Conservation (phyloP, 179 eudicot species). For the Pouteria campechiana region DNA sequence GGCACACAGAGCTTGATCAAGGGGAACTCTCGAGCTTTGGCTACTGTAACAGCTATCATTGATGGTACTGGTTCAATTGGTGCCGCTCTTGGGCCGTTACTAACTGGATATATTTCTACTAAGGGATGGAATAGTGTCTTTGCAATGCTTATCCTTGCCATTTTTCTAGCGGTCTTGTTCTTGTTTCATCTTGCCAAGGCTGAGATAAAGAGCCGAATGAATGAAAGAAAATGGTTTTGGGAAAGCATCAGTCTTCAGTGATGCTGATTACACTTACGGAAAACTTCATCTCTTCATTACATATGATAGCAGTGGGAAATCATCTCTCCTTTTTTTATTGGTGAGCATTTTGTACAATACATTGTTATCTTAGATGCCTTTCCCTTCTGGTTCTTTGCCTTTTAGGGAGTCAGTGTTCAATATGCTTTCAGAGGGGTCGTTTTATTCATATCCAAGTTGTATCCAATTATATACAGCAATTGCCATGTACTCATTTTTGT, state of each 20-base stretch:
- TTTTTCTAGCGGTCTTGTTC: conserved; percentile 46
- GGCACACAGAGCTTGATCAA: conserved; percentile 59
- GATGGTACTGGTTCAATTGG: conserved; percentile 96
- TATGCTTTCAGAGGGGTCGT: no score
- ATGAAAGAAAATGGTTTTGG: conserved; percentile 44
- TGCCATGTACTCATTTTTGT: no score
- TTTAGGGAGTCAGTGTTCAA: no score
- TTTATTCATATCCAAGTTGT: no score
- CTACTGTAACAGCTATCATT: conserved; percentile 89
- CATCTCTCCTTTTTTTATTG: no score
- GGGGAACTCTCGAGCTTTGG: conserved; percentile 78
- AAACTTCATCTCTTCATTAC: no score
- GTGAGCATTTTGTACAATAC: no score
- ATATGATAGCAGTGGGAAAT: no score
- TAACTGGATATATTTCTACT: conserved; percentile 80
- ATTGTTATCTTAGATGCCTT: no score
- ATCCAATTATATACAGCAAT: no score
- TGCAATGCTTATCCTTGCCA: conserved; percentile 62
- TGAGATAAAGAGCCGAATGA: conserved; percentile 44
- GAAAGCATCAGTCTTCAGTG: conserved; percentile 3
- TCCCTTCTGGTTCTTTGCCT: no score
- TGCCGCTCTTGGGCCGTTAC: conserved; percentile 88
- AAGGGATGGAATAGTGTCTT: conserved; percentile 89
- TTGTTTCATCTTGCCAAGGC: conserved; percentile 50
- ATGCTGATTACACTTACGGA: no score